Evolutionary conservation across 2,329 filamentous ascomycete species (phyloP).

Genomic region (Aspergillus vadensis): DNA sequence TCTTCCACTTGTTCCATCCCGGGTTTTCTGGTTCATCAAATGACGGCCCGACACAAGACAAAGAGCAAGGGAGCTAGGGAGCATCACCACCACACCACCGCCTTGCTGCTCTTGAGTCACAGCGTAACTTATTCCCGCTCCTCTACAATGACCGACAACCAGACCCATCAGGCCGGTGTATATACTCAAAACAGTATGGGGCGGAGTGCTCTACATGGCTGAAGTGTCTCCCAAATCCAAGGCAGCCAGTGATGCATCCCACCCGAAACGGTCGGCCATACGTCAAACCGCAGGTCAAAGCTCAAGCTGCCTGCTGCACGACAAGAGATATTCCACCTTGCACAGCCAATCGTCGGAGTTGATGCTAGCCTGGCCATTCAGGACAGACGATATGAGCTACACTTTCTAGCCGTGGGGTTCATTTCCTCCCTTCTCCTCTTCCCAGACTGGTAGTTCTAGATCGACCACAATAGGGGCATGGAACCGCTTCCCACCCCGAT

Average conservation of each 20-base stretch:
- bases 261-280: constrained; percentile 11
- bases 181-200: constrained; percentile 2
- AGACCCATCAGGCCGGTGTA: neutral
- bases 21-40: constrained; percentile 1
- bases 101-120: constrained; percentile 6
- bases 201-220: neutral
- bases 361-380: neutral
- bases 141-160: neutral
- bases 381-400: neutral
- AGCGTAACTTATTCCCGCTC: constrained; percentile 3
- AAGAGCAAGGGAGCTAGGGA: constrained; percentile 7
- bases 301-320: constrained; percentile 16
- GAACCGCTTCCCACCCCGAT: constrained; percentile 62
- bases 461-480: constrained; percentile 86
- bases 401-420: neutral
- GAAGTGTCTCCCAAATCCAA: constrained; percentile 10
- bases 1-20: constrained; percentile 4
- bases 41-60: constrained; percentile 14
- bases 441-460: constrained; percentile 60
- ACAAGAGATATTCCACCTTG: constrained; percentile 6
- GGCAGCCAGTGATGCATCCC: constrained; percentile 15
- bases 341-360: constrained; percentile 8
- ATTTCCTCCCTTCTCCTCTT: neutral
- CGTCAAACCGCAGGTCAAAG: constrained; percentile 17
- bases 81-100: constrained; percentile 1